Evolutionary conservation across 2,329 filamentous ascomycete genomes (phyloP).

Genomic region (Aciculosporium take): DNA sequence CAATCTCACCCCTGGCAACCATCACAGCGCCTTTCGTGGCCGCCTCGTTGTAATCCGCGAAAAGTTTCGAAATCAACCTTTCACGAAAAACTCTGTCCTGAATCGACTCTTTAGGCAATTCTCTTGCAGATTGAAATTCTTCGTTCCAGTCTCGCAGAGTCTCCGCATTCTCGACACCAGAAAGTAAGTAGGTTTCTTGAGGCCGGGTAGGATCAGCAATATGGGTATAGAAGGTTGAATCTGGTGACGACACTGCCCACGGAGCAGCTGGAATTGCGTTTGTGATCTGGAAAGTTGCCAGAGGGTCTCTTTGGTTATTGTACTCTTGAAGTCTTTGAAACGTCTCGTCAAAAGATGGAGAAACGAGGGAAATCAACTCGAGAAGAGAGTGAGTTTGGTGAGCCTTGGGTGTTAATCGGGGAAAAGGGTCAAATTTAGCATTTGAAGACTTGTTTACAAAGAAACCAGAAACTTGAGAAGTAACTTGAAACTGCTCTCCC

Average conservation of each 20-base stretch:
- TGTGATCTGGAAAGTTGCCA: constrained; percentile 89
- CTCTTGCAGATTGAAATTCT: constrained; percentile 92
- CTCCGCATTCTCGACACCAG: constrained; percentile 85
- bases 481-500: constrained; percentile 89
- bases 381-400: constrained; percentile 75
- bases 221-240: constrained; percentile 53
- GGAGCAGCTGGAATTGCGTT: constrained; percentile 86
- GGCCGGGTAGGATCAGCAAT: constrained; percentile 73
- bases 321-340: constrained; percentile 72
- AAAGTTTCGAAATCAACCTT: constrained; percentile 84
- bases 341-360: constrained; percentile 63
- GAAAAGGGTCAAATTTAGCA: constrained; percentile 84
- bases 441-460: constrained; percentile 95
- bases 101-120: constrained; percentile 83
- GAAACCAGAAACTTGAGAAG: constrained; percentile 85
- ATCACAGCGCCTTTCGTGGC: constrained; percentile 83
- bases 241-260: constrained; percentile 67
- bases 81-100: constrained; percentile 95
- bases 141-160: constrained; percentile 97
- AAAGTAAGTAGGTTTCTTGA: constrained; percentile 82
- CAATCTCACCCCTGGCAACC: constrained; percentile 83
- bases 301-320: constrained; percentile 72
- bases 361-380: constrained; percentile 62
- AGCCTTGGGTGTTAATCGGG: constrained; percentile 63
- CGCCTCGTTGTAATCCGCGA: constrained; percentile 94